Base-by-base conservation (phyloP, 441 rosid species). In the Adansonia rubrostipa region DNA sequence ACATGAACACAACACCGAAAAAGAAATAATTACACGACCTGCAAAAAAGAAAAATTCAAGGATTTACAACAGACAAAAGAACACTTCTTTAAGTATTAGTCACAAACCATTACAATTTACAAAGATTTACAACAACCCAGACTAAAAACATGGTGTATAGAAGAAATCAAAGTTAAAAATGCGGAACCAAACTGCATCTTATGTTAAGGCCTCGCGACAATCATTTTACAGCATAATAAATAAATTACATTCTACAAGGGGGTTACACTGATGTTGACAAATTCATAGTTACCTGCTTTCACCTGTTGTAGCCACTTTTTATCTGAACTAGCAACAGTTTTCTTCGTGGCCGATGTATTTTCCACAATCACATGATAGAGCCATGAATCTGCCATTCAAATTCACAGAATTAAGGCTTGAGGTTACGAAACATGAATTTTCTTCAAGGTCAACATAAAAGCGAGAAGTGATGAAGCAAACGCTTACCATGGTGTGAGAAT, bases 401-500 rank as follows among this genome's bases (percentile, higher is more conserved):
- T 33, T 36, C 36, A 22, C 3, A 44, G 42, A 71, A 69, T 24
- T 57, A 48, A 47, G 76, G 66, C 40, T 54, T 44, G 20, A 60
- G 28, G 22, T 22, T 45, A 64, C 5, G 6, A 19, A 47, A 81
- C 45, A 47, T 3, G 22, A 51, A 82, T 19, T 82, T 80, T 9
- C 63, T 73, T 44, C 54, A 74, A 47, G 56, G 13, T 19, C 33
- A 74, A 73, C 66, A 48, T 40, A 71, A 58, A 17, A 53, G 9
- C 24, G 45, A 51, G 9, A 61, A 19, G 15, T 10, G 48, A 64
- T 8, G 14, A 60, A 47, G 11, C 28, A 24, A 73, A 65, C 20
- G 75, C 82, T 85, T 81, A 94, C 97, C 92, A 78, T 60, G 61
- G 80, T 76, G 17, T 78, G 84, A 70, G 92, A 73, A 85, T 90